phyloP scores from a whole-genome alignment of 2,329 filamentous ascomycete genomes.

The Phoma herbarum region DNA sequence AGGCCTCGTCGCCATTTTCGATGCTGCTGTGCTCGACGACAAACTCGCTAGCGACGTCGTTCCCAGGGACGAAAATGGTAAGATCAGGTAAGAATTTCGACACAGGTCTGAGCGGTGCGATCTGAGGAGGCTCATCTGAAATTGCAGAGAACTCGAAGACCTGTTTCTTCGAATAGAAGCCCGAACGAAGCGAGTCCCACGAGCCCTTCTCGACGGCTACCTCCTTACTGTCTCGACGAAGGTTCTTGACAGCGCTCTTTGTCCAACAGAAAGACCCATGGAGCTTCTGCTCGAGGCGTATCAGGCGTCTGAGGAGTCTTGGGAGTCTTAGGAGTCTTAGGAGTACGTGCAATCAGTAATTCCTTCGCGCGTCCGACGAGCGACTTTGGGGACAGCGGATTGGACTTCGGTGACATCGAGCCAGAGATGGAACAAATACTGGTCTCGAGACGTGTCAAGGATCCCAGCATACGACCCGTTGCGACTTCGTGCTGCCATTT shows the following conservation, averaged over 20 bases:
- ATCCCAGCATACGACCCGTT: constrained; percentile 1
- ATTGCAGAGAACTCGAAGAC: not conserved
- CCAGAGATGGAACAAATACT: not conserved
- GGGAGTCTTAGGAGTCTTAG: not conserved
- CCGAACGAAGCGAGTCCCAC: not conserved
- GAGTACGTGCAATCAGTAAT: not conserved
- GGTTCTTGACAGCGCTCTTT: not conserved
- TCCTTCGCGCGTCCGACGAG: not conserved
- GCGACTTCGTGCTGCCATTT: constrained; percentile 4
- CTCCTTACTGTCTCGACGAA: not conserved
- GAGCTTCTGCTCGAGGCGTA: not conserved
- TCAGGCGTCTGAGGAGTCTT: not conserved
- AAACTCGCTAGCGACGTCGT: not conserved
- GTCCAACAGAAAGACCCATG: not conserved
- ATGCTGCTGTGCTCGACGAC: not conserved
- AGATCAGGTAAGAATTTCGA: constrained; percentile 8
- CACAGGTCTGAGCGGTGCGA: not conserved
- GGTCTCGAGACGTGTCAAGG: not conserved
- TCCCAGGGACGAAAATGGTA: not conserved
- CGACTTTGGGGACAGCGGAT: not conserved
- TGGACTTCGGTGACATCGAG: not conserved
- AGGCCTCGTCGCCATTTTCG: not conserved
- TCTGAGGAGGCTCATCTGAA: not conserved
- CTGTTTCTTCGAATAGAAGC: not conserved
- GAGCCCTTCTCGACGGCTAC: not conserved